Evolutionary conservation across 139 green algal species (phyloP), one percentile per base, ranked within the genome.

Genomic region (Chlamydomonas sphaeroides): DNA sequence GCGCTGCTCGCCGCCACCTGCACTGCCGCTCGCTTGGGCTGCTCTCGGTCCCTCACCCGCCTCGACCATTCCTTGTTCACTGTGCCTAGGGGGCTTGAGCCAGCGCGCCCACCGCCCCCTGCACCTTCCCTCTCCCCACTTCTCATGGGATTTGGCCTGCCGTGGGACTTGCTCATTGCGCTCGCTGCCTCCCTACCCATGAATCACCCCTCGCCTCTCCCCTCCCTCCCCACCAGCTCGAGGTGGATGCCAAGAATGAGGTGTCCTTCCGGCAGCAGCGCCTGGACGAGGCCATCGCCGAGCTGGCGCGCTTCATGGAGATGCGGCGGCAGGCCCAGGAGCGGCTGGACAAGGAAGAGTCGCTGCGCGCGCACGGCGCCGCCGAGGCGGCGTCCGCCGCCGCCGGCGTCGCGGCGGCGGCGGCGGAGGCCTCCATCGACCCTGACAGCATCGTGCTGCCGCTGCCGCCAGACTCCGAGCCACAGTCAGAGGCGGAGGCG

Each of bases 161-260:
- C n/a, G n/a, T n/a, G n/a, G n/a, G n/a, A n/a, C n/a, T n/a, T n/a
- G n/a, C n/a, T n/a, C n/a, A n/a, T n/a, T n/a, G n/a, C n/a, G n/a
- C n/a, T n/a, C n/a, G n/a, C n/a, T n/a, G n/a, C n/a, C n/a, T n/a
- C n/a, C n/a, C n/a, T n/a, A n/a, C n/a, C n/a, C n/a, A n/a, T n/a
- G n/a, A n/a, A n/a, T n/a, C n/a, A n/a, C n/a, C n/a, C n/a, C n/a
- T n/a, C n/a, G n/a, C n/a, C n/a, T n/a, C n/a, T n/a, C n/a, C n/a
- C n/a, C n/a, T n/a, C n/a, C n/a, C n/a, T n/a, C n/a, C n/a, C n/a
- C 63, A 2, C 35, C 74, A 82, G 75, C 75, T 82, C 26, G 62
- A 82, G n/a, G 6, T 36, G 4, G 28, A 33, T 0, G 75, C 75
- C 25, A 49, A 30, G n/a, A 0, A 3, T 2, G 75, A 82, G 75